Conservation (phyloP, 352 stramenopile genomes). For the Pythium rhizo-oryzae region DNA sequence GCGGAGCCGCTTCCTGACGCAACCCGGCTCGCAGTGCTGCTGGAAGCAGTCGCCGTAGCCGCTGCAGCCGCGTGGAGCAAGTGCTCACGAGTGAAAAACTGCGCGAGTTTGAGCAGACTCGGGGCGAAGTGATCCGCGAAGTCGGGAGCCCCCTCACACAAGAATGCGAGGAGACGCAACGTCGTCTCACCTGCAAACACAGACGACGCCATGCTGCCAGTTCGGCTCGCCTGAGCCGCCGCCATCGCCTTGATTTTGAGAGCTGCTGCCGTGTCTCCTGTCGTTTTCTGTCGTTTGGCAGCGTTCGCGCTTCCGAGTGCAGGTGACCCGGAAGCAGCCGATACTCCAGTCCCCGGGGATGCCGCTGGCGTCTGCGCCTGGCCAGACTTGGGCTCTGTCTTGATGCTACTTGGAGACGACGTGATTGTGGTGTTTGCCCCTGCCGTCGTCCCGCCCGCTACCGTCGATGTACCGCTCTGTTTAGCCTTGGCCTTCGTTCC, state of each 20-base stretch:
- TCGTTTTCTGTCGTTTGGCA: conserved; percentile 25
- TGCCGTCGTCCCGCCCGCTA: background rate
- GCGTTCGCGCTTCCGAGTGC: conserved; percentile 17
- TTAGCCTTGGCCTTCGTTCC: conserved; percentile 49
- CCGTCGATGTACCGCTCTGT: background rate
- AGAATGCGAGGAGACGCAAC: conserved; percentile 62
- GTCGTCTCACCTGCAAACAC: conserved; percentile 73
- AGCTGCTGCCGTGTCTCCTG: background rate
- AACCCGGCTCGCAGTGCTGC: conserved; percentile 1
- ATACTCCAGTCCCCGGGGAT: conserved; percentile 6
- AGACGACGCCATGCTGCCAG: conserved; percentile 35
- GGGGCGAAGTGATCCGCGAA: conserved; percentile 82
- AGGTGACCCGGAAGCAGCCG: conserved; percentile 10
- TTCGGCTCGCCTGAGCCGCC: conserved; percentile 24
- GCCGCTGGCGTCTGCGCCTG: conserved; percentile 1
- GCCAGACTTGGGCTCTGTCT: conserved; percentile 24
- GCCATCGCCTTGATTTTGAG: conserved; percentile 24
- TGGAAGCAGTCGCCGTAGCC: background rate
- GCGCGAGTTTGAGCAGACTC: conserved; percentile 79
- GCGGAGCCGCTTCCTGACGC: conserved; percentile 28
- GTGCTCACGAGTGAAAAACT: conserved; percentile 85
- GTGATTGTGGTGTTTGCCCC: background rate
- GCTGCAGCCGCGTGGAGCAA: conserved; percentile 56
- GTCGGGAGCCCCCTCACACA: conserved; percentile 61
- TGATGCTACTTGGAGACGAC: conserved; percentile 26